These are phyloP conservation scores for Tetrapisispora namnaoensis DNA, from an alignment of 805 yeast species.

Conservation along the genomic window DNA sequence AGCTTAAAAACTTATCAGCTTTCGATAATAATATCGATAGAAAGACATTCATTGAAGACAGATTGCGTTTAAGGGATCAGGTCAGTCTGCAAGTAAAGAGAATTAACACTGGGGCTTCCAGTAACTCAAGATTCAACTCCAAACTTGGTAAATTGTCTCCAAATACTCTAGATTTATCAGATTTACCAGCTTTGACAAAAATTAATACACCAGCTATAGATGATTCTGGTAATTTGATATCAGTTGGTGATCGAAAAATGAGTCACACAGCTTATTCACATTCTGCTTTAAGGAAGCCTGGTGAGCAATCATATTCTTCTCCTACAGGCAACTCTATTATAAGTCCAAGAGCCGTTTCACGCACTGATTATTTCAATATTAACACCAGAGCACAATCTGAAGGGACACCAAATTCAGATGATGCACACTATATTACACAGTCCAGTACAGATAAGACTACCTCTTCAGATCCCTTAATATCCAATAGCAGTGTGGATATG, in stretches of 20 bases:
- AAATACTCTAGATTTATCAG: neutral
- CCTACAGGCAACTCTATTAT: neutral
- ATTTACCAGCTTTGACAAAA: slow-evolving; percentile 8
- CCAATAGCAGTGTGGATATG: neutral
- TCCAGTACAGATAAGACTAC: neutral
- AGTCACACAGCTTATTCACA: slow-evolving; percentile 1
- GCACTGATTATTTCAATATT: neutral
- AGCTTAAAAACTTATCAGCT: slow-evolving; percentile 42
- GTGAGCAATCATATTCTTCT: neutral
- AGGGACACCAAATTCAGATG: neutral
- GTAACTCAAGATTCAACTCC: neutral
- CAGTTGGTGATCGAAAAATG: slow-evolving; percentile 2
- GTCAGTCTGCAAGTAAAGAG: neutral
- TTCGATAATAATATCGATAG: slow-evolving; percentile 41
- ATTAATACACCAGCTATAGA: slow-evolving; percentile 30
- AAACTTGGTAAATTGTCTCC: neutral
- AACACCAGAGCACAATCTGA: neutral
- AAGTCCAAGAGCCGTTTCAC: neutral
- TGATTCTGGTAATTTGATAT: slow-evolving; percentile 29
- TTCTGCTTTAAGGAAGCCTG: slow-evolving; percentile 1
- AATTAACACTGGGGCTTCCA: neutral
- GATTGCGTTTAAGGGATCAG: slow-evolving; percentile 1
- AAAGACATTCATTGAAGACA: slow-evolving; percentile 36
- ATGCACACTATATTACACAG: neutral
- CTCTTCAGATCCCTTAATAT: neutral